phyloP scores from a whole-genome alignment of 2,329 filamentous ascomycete species.

The Penicillium sp. region DNA sequence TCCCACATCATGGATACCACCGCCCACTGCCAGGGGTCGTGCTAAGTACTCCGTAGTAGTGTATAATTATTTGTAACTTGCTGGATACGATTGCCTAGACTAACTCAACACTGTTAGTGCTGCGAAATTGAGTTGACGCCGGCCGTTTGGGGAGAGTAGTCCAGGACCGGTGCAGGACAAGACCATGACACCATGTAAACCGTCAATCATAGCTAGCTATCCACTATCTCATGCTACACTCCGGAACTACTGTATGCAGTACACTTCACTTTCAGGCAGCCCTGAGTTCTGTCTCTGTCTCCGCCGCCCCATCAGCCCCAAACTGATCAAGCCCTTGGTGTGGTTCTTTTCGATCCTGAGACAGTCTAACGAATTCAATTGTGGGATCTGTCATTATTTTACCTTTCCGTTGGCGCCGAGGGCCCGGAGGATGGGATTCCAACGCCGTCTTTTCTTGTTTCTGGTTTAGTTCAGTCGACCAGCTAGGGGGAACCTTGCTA shows the following conservation, averaged over 20 bases:
- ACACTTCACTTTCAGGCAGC: not conserved
- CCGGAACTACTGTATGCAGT: not conserved
- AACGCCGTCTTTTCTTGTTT: not conserved
- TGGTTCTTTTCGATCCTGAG: not conserved
- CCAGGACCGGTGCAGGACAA: conserved; percentile 6
- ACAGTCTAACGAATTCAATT: not conserved
- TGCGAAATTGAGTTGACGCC: conserved; percentile 23
- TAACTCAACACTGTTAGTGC: not conserved
- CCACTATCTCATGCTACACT: not conserved
- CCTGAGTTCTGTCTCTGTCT: not conserved
- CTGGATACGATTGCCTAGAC: conserved; percentile 24
- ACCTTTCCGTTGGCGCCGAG: conserved; percentile 9
- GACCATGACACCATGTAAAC: too few relatives aligned
- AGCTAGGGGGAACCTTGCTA: conserved; percentile 12
- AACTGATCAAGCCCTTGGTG: not conserved
- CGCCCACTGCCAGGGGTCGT: not conserved
- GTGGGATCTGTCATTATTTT: conserved; percentile 14
- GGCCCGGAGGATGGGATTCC: not conserved
- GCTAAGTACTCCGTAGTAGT: too few relatives aligned
- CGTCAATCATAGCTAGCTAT: not conserved
- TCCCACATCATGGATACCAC: not conserved
- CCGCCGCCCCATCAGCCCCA: not conserved
- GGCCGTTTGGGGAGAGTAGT: conserved; percentile 18
- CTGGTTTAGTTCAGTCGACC: not conserved
- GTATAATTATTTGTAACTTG: not conserved